These are phyloP conservation scores for Salix koriyanagi DNA, from an alignment of 345 rosid genomes.

Conservation along the genomic window DNA sequence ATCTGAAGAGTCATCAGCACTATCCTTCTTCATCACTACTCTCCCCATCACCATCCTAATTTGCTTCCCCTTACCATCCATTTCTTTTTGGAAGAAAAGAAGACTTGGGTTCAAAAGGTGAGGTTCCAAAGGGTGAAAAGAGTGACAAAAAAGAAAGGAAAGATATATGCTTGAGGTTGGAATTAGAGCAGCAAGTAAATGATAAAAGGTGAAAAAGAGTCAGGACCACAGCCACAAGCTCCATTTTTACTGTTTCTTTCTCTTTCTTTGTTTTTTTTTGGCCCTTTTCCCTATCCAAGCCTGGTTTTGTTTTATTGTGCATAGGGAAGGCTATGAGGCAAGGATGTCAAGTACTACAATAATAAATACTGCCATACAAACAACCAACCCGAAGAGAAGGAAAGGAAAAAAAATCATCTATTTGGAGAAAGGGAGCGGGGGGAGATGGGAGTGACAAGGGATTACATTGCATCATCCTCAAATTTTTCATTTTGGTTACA, in stretches of 20 bases:
- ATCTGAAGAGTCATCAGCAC: slow-evolving; percentile 14
- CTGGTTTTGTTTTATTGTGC: slow-evolving; percentile 10
- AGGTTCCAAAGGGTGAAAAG: neutral
- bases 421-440: neutral
- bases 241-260: slow-evolving; percentile 2
- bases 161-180: neutral
- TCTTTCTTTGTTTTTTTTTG: neutral
- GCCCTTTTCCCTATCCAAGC: neutral
- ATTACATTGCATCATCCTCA: neutral
- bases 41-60: slow-evolving; percentile 11
- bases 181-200: neutral
- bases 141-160: neutral
- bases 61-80: slow-evolving; percentile 33
- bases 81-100: neutral
- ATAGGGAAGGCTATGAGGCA: neutral
- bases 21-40: slow-evolving; percentile 27
- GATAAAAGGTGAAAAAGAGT: neutral
- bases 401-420: neutral
- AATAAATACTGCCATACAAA: neutral
- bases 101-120: neutral
- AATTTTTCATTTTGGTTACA: neutral
- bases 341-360: neutral
- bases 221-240: slow-evolving; percentile 39
- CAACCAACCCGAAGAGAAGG: neutral
- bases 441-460: neutral